These are phyloP conservation scores for Trypanosoma vivax DNA, from an alignment of 208 protist genomes.

Conservation along the genomic window DNA sequence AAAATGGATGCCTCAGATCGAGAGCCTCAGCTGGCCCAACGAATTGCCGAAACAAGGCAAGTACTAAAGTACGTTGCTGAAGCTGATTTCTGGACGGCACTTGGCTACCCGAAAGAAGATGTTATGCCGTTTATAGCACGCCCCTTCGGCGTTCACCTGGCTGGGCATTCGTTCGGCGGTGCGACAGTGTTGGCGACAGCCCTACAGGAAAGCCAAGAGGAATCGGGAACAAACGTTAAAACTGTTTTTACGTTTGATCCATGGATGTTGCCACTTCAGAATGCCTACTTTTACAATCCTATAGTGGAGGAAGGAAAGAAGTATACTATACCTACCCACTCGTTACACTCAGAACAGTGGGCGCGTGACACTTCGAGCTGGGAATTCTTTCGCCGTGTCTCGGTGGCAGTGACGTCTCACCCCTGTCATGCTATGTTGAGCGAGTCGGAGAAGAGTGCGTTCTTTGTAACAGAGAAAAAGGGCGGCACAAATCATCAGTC, in stretches of 20 bases:
- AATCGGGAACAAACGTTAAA: slow-evolving; percentile 9
- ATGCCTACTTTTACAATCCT: slow-evolving; percentile 32
- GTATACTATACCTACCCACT: slow-evolving; percentile 49
- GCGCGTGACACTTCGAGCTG: slow-evolving; percentile 22
- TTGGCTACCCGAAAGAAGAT: slow-evolving; percentile 28
- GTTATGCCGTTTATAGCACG: slow-evolving; percentile 21
- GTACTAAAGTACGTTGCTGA: slow-evolving; percentile 26
- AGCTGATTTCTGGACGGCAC: slow-evolving; percentile 26
- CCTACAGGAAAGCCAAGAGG: slow-evolving; percentile 21
- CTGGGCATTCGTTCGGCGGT: slow-evolving; percentile 83
- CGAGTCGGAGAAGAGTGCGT: slow-evolving; percentile 9
- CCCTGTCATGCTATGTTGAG: slow-evolving; percentile 6
- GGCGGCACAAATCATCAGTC: slow-evolving; percentile 37
- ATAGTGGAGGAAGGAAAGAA: slow-evolving; percentile 14
- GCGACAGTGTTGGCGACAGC: slow-evolving; percentile 49
- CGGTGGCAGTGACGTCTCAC: slow-evolving; percentile 23
- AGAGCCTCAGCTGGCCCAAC: slow-evolving; percentile 47
- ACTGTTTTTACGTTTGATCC: slow-evolving; percentile 58
- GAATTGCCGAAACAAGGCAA: slow-evolving; percentile 36
- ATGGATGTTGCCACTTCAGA: slow-evolving; percentile 52
- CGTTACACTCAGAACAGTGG: slow-evolving; percentile 63
- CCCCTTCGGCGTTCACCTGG: slow-evolving; percentile 27
- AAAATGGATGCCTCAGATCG: slow-evolving; percentile 32
- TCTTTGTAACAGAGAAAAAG: slow-evolving; percentile 11
- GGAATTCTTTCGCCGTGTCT: slow-evolving; percentile 35